phyloP scores from a whole-genome alignment of 139 green algal genomes.

The Chlamydomonas sp. region DNA sequence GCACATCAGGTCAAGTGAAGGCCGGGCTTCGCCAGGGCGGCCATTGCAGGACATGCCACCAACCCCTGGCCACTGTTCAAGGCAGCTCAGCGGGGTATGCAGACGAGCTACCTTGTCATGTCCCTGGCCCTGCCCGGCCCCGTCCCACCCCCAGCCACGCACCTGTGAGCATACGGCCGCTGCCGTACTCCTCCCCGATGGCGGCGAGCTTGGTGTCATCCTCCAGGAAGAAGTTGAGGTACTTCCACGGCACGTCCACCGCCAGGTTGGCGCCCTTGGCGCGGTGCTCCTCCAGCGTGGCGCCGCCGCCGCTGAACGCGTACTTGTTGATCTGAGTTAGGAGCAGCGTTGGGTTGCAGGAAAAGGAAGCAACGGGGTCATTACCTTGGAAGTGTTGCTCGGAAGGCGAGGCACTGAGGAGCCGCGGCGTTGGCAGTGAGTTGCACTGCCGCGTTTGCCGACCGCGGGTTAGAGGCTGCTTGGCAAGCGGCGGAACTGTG shows the following conservation, averaged over 20 bases:
- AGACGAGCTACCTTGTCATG: too few species aligned
- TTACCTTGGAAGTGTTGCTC: neutral
- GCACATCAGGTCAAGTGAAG: too few species aligned
- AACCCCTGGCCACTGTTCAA: neutral
- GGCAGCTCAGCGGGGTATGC: neutral
- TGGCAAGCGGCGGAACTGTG: too few species aligned
- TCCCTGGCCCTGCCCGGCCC: neutral
- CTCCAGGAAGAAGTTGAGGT: constrained; percentile 98
- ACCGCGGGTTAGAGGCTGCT: too few species aligned
- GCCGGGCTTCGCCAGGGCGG: neutral
- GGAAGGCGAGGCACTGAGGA: neutral
- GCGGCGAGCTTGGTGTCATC: constrained; percentile 86
- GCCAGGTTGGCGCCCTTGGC: constrained; percentile 90
- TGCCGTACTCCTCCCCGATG: constrained; percentile 88
- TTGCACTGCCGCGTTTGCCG: too few species aligned
- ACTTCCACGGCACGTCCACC: constrained; percentile 97
- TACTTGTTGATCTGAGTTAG: constrained; percentile 85
- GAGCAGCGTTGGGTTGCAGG: neutral
- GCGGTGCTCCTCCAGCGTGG: constrained; percentile 92
- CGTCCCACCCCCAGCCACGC: neutral
- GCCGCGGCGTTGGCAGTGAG: too few species aligned
- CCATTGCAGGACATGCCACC: constrained; percentile 11
- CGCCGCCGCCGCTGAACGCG: constrained; percentile 92
- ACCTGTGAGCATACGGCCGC: constrained; percentile 93
- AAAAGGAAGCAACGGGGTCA: neutral